Evolutionary conservation across 768 basidiomycete species (phyloP), one percentile per base, ranked within the genome.

Genomic region (Phanerochaete carnosa): DNA sequence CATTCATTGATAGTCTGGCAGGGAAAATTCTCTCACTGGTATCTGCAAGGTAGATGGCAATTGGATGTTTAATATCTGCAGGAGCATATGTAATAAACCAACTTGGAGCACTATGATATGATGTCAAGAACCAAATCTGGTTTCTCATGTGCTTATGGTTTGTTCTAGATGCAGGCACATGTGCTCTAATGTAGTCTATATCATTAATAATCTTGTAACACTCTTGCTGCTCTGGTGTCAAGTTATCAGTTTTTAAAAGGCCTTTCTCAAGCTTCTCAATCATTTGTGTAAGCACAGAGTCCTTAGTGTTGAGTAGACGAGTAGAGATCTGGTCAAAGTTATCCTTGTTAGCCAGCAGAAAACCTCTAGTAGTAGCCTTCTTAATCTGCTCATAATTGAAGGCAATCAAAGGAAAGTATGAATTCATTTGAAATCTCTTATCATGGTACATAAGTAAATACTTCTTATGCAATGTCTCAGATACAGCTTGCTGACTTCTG

Each of bases 21-120:
- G 57, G 25, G 53, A 25, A 54, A 11, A 57, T 35, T 39, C 15
- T 61, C 23, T 66, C 50, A 2, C 73, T 62, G 0, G 28, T 43
- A 23, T 65, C 73, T n/a, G 74, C 74, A 55, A 72, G 77, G n/a
- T n/a, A n/a, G n/a, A n/a, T n/a, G n/a, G n/a, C n/a, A n/a, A n/a
- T n/a, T n/a, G n/a, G n/a, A n/a, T n/a, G n/a, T n/a, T n/a, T n/a
- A n/a, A n/a, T n/a, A n/a, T n/a, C n/a, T n/a, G n/a, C n/a, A n/a
- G n/a, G n/a, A n/a, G n/a, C n/a, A n/a, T n/a, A n/a, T n/a, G n/a
- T n/a, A n/a, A n/a, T n/a, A n/a, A n/a, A n/a, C 75, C 75, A 77
- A 0, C 62, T 57, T 5, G 74, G 73, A 1, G 75, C 69, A 23
- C 75, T 72, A 29, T 68, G 43, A 50, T 55, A 62, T 25, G 59